Base-by-base conservation (phyloP, 176 grass and related monocot species). In the Cenchrus purpureus region DNA sequence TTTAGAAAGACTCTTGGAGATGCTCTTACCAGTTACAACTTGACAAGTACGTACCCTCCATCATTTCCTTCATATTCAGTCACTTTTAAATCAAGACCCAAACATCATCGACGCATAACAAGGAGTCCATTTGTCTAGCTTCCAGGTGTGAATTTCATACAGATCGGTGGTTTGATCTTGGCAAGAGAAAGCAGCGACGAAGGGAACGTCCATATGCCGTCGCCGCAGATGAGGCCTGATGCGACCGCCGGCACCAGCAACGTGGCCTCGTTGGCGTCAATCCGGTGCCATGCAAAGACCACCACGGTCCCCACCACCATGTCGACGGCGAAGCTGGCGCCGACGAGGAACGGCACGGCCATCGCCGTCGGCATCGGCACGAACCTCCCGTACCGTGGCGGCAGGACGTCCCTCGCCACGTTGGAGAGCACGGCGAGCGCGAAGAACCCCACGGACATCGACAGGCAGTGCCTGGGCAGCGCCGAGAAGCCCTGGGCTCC, bases 141-240 rank as follows among this genome's bases (percentile, higher is more conserved):
- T 54, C 89, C 77, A 10, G 92, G 82, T 22, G 84, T 84, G 78
- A 98, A 98, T 44, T 93, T 93, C 91, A 98, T 93, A 80, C 95
- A 98, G 9, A 98, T 91, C 0, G 95, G 95, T 11, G 95, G 92
- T 32, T 86, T 93, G 14, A 98, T 73, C 81, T 91, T 95, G 0
- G 87, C 91, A 70, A 98, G 86, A 12, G 95, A 91, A 22, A 98
- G 85, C 87, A 98, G 52, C 20, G 95, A 93, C 61, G 95, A 91
- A 67, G 95, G 95, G 42, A 98, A 93, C 53, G 86, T 93, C 95
- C 95, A 98, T 82, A 95, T 76, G 25, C 95, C 93, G 79, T 98
- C 95, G 43, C 95, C 93, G 76, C 93, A 98, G 32, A 98, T 98
- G 48, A 98, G 82, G 19, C 92, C 92, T 22, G 95, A 95, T 8